These are phyloP conservation scores for Penstemon eatonii DNA, from an alignment of 257 asterid species.

Conservation along the genomic window DNA sequence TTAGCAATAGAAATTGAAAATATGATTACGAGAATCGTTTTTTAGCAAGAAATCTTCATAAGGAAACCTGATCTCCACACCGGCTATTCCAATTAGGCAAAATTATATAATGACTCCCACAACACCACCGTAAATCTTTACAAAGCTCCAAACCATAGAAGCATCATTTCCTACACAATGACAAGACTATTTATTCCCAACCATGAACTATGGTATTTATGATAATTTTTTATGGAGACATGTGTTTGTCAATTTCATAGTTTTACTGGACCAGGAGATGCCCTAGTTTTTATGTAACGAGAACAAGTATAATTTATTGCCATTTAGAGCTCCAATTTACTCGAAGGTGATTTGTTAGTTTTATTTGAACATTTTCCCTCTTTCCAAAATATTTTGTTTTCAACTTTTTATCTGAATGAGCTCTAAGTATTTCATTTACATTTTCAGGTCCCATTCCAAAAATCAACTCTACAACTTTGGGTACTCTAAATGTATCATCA, in stretches of 20 bases:
- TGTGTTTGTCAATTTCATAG: no score
- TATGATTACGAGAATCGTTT: no score
- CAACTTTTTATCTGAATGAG: conserved; percentile 9
- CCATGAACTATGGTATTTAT: not conserved
- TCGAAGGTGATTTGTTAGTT: not conserved
- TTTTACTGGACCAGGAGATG: not conserved
- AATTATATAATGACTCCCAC: no score
- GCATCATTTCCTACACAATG: no score
- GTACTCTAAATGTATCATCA: conserved; percentile 66
- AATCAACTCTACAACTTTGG: conserved; percentile 70
- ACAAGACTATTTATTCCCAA: not conserved
- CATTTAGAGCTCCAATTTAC: not conserved
- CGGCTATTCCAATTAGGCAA: no score
- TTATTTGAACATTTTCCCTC: not conserved
- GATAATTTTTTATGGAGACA: no score
- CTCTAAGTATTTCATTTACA: conserved; percentile 29
- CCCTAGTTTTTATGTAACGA: not conserved
- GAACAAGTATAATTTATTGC: conserved; percentile 4
- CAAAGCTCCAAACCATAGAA: no score
- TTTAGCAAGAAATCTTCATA: no score
- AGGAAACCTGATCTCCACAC: no score
- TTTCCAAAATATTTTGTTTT: not conserved
- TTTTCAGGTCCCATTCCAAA: conserved; percentile 63
- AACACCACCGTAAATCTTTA: no score
- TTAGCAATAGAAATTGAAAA: no score